Base-by-base conservation (phyloP, 805 yeast species). In the Citeromyces matritensis region DNA sequence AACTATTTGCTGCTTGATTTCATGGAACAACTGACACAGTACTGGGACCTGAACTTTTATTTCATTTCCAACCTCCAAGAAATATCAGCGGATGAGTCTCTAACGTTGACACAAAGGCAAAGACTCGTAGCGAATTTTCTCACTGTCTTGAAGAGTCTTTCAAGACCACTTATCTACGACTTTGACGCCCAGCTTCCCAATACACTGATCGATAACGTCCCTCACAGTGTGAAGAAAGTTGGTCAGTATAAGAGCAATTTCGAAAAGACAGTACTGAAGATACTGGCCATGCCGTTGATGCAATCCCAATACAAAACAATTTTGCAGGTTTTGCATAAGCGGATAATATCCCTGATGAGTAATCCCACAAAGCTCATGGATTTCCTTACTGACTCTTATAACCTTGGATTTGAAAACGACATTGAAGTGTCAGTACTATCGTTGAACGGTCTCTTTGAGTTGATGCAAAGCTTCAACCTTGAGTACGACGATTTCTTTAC, bases 401-500 rank as follows among this genome's bases (percentile, higher is more conserved):
- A 80, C 40, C 33, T 42, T 14, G 58, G 57, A 27, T 58, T 45
- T 39, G 47, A 47, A 10, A 33, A 42, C 3, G 43, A 43, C 19
- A 37, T 48, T 10, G 36, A 48, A 11, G 42, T 46, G 26, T 62
- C 44, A 60, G 69, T 88, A 28, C 56, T 91, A 33, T 77, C 97
- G 2, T 63, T 88, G 42, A 88, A 85, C 51, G 93, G 95, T 8
- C 59, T 88, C 32, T 88, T 84, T 55, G 84, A 73, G 44, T 61
- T 88, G 37, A 88, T 88, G 75, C 81, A 70, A 44, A 62, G 65
- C 35, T 73, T 71, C 51, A 86, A 86, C 48, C 62, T 88, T 42
- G 97, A 88, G 46, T 88, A 88, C 50, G 96, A 97, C 11, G 77
- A 84, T 38, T 91, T 88, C 47, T 88, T 73, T 57, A 53, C 63